A percentile compares a stretch with the other conserved stretches of the same genome.
Conservation (phyloP, 129 eudicot genomes). For the Deinandra increscens region DNA sequence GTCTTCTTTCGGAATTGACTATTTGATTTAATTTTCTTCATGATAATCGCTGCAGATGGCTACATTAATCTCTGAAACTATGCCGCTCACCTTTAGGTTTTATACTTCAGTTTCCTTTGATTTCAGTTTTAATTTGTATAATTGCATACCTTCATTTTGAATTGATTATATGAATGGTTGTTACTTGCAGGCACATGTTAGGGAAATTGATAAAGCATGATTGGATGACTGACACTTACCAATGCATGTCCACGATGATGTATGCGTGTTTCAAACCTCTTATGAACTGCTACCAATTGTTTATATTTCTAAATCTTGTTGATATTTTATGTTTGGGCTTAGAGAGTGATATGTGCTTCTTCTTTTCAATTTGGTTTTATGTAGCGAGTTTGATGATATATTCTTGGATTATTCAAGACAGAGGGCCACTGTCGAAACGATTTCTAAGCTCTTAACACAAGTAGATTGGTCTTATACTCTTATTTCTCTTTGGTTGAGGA, state of each 20-base stretch:
- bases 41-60: slow-evolving; percentile 67
- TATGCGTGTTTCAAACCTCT: slow-evolving; percentile 35
- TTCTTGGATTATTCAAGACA: slow-evolving; percentile 87
- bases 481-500: slow-evolving; percentile 8
- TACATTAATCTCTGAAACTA: slow-evolving; percentile 65
- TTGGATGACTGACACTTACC: slow-evolving; percentile 61
- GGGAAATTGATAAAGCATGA: slow-evolving; percentile 83
- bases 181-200: slow-evolving; percentile 63
- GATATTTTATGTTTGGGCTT: slow-evolving; percentile 12
- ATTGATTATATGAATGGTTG: slow-evolving; percentile 13
- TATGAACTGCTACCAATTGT: background rate
- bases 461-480: slow-evolving; percentile 40
- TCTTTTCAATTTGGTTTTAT: slow-evolving; percentile 14
- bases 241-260: slow-evolving; percentile 93
- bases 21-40: background rate
- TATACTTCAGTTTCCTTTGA: background rate
- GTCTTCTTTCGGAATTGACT: slow-evolving; percentile 1
- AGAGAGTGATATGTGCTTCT: slow-evolving; percentile 5
- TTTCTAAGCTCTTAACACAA: slow-evolving; percentile 69
- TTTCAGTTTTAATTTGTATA: background rate
- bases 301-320: background rate
- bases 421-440: slow-evolving; percentile 60
- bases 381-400: slow-evolving; percentile 78
- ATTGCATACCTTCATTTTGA: background rate
- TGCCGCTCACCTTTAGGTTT: slow-evolving; percentile 17